Evolutionary conservation across 2,329 filamentous ascomycete genomes (phyloP), one percentile per base, ranked within the genome.

Genomic region (Paecilomyces formosus): DNA sequence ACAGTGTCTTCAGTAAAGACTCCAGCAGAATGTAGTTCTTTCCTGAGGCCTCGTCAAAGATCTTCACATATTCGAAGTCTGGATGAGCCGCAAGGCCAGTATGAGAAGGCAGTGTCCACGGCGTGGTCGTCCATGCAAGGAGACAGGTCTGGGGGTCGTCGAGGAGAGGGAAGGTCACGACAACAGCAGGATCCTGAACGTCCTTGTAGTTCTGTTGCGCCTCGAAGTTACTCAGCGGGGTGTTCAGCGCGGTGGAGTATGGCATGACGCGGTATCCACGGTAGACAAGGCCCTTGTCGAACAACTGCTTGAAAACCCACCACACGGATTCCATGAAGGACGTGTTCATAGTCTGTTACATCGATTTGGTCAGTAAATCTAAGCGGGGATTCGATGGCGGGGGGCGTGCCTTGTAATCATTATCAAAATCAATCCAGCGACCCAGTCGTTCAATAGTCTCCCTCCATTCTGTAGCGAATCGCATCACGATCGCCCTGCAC

Each of bases 341-440:
- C n/a, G 88, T 82, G 73, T 97, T 88, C 91, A 97, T 96, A 35
- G 91, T 96, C 88, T 88, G 68, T 50, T 35, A 30, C 11, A 30
- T 26, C 35, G 58, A 50, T 62, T 54, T 22, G 12, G 52, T 62
- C 55, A 63, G 60, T 33, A 45, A 45, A 8, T 4, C 3, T 18
- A 21, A 9, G n/a, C 33, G n/a, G 53, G 31, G 45, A 39, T 57
- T 54, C n/a, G 39, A 28, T 26, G 12, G 31, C 24, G 49, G 28
- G 22, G 11, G 12, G 57, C 68, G 21, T 68, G 86, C 86, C 85
- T 96, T 96, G 81, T 96, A 97, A 73, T 97, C 91, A 67, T 96
- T 94, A 75, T 97, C 93, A 67, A 97, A 97, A 76, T 97, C 93
- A 68, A 97, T 94, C 93, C 93, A 97, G 59, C 93, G 88, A 58